Evolutionary conservation across 805 yeast species (phyloP).

Genomic region (Nakazawaea pomicola): DNA sequence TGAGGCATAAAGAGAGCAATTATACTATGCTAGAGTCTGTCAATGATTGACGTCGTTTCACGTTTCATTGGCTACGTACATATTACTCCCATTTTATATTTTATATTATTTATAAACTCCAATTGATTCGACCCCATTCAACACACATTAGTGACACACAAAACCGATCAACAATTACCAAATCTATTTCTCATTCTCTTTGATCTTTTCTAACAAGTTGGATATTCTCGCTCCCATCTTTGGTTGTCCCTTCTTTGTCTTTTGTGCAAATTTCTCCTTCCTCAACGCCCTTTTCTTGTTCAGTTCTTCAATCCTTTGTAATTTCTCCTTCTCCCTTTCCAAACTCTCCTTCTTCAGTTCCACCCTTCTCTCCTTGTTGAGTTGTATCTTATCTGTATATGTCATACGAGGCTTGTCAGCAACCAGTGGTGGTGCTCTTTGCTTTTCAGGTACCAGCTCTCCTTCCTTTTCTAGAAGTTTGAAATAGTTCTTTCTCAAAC

Average conservation of each 20-base stretch:
- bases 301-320: conserved; percentile 28
- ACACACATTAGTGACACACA: too few relatives aligned
- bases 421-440: not conserved
- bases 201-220: conserved; percentile 68
- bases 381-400: conserved; percentile 40
- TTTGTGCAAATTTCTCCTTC: conserved; percentile 36
- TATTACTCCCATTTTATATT: too few relatives aligned
- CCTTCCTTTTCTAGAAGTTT: conserved; percentile 76
- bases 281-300: conserved; percentile 41
- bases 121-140: too few relatives aligned
- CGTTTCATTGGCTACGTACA: too few relatives aligned
- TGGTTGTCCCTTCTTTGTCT: conserved; percentile 80
- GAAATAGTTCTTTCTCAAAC: conserved; percentile 76
- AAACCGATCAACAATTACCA: too few relatives aligned
- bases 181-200: conserved; percentile 5
- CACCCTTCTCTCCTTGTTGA: conserved; percentile 42
- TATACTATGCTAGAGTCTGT: too few relatives aligned
- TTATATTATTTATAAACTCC: not conserved
- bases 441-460: conserved; percentile 41
- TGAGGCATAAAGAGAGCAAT: too few relatives aligned
- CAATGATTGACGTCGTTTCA: too few relatives aligned
- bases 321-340: conserved; percentile 29
- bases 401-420: conserved; percentile 19
- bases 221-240: conserved; percentile 85
- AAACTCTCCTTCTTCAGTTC: conserved; percentile 36